Conservation (phyloP, 2,329 filamentous ascomycete genomes). For the Arachnopeziza araneosa region DNA sequence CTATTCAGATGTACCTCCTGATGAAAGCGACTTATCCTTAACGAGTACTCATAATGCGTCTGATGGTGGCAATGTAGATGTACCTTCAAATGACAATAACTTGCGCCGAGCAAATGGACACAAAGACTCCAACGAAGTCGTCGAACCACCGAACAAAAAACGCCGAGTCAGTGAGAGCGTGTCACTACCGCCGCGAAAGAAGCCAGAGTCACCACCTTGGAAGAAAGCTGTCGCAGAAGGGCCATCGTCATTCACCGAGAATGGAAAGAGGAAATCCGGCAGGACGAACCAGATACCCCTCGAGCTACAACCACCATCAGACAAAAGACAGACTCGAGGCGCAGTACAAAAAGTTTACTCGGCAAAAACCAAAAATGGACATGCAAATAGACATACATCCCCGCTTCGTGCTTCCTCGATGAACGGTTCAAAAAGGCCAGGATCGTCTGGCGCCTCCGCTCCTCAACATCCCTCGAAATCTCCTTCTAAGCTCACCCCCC, state of each 20-base stretch:
- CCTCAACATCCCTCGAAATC: constrained; percentile 17
- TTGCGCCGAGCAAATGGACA: constrained; percentile 29
- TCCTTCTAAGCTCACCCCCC: constrained; percentile 23
- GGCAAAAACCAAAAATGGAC: constrained; percentile 23
- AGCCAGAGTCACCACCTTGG: constrained; percentile 81
- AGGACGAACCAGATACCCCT: constrained; percentile 53
- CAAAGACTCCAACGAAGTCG: constrained; percentile 30
- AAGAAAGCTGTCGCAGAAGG: constrained; percentile 80
- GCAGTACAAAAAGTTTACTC: constrained; percentile 31
- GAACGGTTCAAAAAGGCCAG: constrained; percentile 20
- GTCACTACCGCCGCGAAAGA: constrained; percentile 39
- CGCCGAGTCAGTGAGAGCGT: constrained; percentile 49
- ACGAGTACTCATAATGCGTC: not conserved
- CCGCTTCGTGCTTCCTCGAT: constrained; percentile 12
- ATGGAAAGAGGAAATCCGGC: constrained; percentile 63
- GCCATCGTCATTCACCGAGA: constrained; percentile 76
- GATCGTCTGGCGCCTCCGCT: constrained; percentile 12
- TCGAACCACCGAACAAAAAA: constrained; percentile 57
- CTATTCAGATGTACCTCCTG: constrained; percentile 19
- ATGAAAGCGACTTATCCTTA: not conserved
- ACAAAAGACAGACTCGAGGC: constrained; percentile 48
- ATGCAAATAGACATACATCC: constrained; percentile 16
- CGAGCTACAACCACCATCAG: constrained; percentile 44
- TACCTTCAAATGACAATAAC: constrained; percentile 12
- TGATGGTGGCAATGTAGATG: not conserved